phyloP scores from a whole-genome alignment of 768 basidiomycete genomes.

The Chlorophyllum brunneum region DNA sequence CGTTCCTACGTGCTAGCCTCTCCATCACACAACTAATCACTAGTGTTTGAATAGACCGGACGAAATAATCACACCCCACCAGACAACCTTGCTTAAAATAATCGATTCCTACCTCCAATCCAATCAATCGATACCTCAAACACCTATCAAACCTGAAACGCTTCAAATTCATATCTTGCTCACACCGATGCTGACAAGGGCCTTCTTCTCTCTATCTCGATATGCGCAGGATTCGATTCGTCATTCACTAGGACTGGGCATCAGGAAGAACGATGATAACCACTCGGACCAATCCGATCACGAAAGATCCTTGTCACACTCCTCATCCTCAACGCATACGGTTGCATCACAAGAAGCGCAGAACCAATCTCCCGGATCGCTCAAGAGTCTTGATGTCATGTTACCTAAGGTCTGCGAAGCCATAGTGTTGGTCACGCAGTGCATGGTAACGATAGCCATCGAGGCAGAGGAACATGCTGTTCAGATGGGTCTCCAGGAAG shows the following conservation, averaged over 20 bases:
- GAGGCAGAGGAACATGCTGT: conserved; percentile 38
- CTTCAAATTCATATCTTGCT: conserved; percentile 39
- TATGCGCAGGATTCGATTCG: conserved; percentile 55
- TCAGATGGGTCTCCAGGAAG: conserved; percentile 16
- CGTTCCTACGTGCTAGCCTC: not conserved
- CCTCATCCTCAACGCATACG: conserved; percentile 2
- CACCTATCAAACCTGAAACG: conserved; percentile 25
- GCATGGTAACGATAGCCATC: conserved; percentile 62
- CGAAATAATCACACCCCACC: conserved; percentile 79
- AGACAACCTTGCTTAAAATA: conserved; percentile 84
- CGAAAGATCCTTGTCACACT: conserved; percentile 7
- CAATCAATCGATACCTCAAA: conserved; percentile 29
- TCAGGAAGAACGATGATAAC: conserved; percentile 13
- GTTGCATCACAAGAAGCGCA: conserved; percentile 2
- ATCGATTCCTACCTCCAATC: conserved; percentile 81
- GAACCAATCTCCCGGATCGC: conserved; percentile 7
- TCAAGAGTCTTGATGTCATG: conserved; percentile 49
- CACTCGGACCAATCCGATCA: conserved; percentile 2
- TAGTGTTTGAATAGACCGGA: conserved; percentile 38
- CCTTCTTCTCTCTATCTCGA: conserved; percentile 56
- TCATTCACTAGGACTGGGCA: conserved; percentile 34
- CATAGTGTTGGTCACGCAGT: conserved; percentile 74
- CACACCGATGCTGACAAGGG: conserved; percentile 55
- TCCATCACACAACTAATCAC: conserved; percentile 8
- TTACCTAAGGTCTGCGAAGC: conserved; percentile 81